These are phyloP conservation scores for Peronospora destructor DNA, from an alignment of 352 stramenopile species.

Conservation along the genomic window DNA sequence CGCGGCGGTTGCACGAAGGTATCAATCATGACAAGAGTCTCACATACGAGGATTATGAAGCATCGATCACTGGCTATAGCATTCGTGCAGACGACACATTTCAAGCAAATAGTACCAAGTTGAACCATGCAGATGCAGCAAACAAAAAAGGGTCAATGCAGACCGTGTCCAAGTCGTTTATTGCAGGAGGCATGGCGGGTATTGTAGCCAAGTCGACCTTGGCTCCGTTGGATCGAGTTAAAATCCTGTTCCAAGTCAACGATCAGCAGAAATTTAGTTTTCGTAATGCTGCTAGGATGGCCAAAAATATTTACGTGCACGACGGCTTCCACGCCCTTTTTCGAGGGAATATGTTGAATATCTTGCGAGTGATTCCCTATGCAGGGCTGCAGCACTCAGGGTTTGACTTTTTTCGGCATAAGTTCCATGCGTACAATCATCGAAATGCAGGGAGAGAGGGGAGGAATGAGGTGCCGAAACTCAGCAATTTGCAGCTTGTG, in stretches of 20 bases:
- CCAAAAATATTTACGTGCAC: constrained; percentile 56
- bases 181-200: constrained; percentile 61
- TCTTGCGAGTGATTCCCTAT: constrained; percentile 73
- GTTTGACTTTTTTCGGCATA: constrained; percentile 76
- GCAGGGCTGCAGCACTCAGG: constrained; percentile 75
- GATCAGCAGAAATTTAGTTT: constrained; percentile 69
- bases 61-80: constrained; percentile 18
- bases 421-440: constrained; percentile 78
- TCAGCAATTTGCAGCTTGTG: constrained; percentile 72
- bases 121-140: constrained; percentile 10
- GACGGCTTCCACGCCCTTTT: constrained; percentile 71
- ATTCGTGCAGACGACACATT: constrained; percentile 17
- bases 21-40: not conserved
- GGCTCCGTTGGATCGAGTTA: constrained; percentile 73
- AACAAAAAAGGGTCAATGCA: constrained; percentile 41
- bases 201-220: constrained; percentile 73
- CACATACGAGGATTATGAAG: constrained; percentile 22
- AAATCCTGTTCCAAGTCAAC: constrained; percentile 83
- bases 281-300: constrained; percentile 55
- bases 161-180: constrained; percentile 78
- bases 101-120: constrained; percentile 9
- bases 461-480: constrained; percentile 40
- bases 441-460: constrained; percentile 34
- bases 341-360: constrained; percentile 70
- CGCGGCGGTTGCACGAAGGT: constrained; percentile 14